Conservation (phyloP, 139 green algal genomes). For the Chloropicon primus region DNA sequence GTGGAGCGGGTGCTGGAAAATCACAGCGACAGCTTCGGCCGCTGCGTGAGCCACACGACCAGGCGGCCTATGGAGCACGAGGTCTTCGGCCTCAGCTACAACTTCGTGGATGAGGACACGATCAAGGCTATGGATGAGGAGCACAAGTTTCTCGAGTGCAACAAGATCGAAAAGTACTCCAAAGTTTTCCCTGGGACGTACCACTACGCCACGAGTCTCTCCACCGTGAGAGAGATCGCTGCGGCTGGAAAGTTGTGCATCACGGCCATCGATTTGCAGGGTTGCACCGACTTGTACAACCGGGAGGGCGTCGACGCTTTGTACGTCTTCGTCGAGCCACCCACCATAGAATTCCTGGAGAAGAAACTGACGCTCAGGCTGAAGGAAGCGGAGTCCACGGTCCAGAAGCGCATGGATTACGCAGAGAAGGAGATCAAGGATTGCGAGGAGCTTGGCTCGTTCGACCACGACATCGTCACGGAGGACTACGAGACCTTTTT, state of each 20-base stretch:
- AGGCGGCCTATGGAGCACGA: slow-evolving; percentile 27
- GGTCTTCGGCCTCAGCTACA: slow-evolving; percentile 33
- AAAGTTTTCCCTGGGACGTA: not conserved
- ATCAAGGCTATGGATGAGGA: slow-evolving; percentile 10
- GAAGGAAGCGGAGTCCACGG: slow-evolving; percentile 34
- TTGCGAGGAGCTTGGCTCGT: slow-evolving; percentile 12
- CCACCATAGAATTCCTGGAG: slow-evolving; percentile 37
- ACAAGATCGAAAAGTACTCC: slow-evolving; percentile 2
- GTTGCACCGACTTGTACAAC: slow-evolving; percentile 20
- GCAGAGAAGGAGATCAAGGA: slow-evolving; percentile 19
- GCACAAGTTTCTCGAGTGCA: slow-evolving; percentile 26
- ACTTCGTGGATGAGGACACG: slow-evolving; percentile 25
- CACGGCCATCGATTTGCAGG: slow-evolving; percentile 48
- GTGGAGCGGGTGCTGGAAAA: slow-evolving; percentile 31
- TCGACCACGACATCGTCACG: slow-evolving; percentile 23
- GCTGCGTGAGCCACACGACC: slow-evolving; percentile 34
- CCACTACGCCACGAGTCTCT: slow-evolving; percentile 33
- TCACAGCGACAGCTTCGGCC: slow-evolving; percentile 36
- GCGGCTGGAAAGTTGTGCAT: slow-evolving; percentile 51
- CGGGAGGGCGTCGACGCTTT: slow-evolving; percentile 49
- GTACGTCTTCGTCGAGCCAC: slow-evolving; percentile 42
- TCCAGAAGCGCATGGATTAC: slow-evolving; percentile 34
- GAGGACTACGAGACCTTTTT: not conserved
- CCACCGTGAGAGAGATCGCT: slow-evolving; percentile 44
- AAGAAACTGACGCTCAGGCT: slow-evolving; percentile 26